Evolutionary conservation across 306 rosid species (phyloP), one percentile per base, ranked within the genome.

Genomic region (Rosa lucieae): DNA sequence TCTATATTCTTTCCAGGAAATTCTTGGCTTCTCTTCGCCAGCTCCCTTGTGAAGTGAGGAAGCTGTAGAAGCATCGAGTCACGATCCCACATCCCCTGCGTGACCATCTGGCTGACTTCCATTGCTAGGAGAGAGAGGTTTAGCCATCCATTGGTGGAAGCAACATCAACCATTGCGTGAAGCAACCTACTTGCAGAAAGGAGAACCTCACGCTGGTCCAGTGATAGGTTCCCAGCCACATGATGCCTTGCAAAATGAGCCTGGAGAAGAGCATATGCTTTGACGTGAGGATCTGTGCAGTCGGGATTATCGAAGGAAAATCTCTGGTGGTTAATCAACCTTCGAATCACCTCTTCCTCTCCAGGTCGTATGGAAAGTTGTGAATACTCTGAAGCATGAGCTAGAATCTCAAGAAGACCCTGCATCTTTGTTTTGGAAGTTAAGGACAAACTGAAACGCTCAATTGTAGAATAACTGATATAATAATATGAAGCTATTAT

Each of bases 91-190:
- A 92, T 84, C 51, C 95, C 97, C 76, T 94, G 99, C 13, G 97
- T 94, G 73, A 94, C 92, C 99, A 94, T 91, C 85, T 94, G 99
- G 88, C 97, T 85, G 17, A 92, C 91, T 86, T 94, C 99, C 99
- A 94, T 94, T 17, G 97, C 88, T 77, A 92, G 93, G 62, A 92
- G 93, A 72, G 93, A 93, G 48, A 91, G 85, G 83, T 67, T 88
- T 76, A 94, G 89, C 98, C 98, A 94, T 72, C 98, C 97, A 79
- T 85, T 94, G 85, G 97, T 94, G 0, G 97, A 89, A 76, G 92
- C 92, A 3, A 94, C 98, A 85, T 94, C 98, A 23, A 92, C 98
- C 89, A 92, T 92, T 55, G 98, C 97, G 85, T 91, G 98, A 23
- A 94, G 97, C 76, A 94, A 72, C 80, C 93, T 87, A 80, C 83